Evolutionary conservation across 2,329 filamentous ascomycete species (phyloP).

Genomic region (Fusarium chaquense): DNA sequence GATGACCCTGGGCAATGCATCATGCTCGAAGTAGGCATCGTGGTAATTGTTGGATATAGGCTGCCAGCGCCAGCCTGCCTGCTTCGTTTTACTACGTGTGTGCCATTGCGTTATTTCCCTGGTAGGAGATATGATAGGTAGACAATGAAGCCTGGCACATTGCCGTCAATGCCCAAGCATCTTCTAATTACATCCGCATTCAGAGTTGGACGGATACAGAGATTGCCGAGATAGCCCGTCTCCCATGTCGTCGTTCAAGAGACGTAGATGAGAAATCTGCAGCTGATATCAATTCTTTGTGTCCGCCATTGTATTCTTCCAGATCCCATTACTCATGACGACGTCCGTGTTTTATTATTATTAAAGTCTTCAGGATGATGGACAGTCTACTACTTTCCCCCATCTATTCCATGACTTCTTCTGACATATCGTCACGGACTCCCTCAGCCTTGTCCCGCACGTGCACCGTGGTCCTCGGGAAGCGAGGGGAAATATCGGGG

Average conservation of each 20-base stretch:
- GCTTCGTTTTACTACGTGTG: constrained; percentile 10
- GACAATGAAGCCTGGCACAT: background rate
- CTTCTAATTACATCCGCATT: background rate
- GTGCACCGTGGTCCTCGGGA: constrained; percentile 12
- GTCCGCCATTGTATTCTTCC: background rate
- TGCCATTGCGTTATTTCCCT: constrained; percentile 13
- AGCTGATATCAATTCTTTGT: constrained; percentile 1
- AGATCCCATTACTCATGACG: background rate
- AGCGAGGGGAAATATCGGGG: constrained; percentile 3
- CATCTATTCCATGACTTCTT: constrained; percentile 4
- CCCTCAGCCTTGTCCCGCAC: constrained; percentile 36
- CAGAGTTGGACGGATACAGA: background rate
- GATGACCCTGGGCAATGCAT: constrained; percentile 12
- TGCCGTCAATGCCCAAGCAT: background rate
- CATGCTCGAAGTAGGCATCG: background rate
- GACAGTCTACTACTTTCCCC: background rate
- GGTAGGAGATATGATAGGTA: constrained; percentile 8
- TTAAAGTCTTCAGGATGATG: constrained; percentile 6
- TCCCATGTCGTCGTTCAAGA: constrained; percentile 1
- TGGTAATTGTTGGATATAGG: background rate
- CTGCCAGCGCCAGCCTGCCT: background rate
- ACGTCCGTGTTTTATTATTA: background rate
- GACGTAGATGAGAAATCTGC: background rate
- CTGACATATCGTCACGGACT: constrained; percentile 15
- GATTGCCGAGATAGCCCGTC: constrained; percentile 9